phyloP scores from a whole-genome alignment of 192 early-diverging fungal species.

The Anaeromyces robustus region DNA sequence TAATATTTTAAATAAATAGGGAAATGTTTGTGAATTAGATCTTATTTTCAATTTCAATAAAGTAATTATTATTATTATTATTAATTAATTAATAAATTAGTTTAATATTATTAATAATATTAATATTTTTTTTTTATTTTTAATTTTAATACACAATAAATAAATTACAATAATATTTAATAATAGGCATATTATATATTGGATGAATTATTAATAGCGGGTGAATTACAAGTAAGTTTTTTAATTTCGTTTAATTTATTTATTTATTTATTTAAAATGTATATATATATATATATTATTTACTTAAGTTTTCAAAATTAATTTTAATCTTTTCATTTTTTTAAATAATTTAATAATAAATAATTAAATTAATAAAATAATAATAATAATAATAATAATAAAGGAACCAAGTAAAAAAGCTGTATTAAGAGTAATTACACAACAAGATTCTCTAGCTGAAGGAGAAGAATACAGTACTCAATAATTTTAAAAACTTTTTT shows the following conservation, averaged over 20 bases:
- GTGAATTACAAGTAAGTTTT: conserved; percentile 55
- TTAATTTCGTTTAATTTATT: too few species aligned
- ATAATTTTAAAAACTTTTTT: neutral
- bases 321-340: too few species aligned
- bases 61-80: conserved; percentile 5
- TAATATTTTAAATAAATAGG: neutral
- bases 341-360: too few species aligned
- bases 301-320: too few species aligned
- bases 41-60: conserved; percentile 72
- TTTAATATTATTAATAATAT: neutral
- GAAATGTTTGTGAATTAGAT: neutral
- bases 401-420: conserved; percentile 74
- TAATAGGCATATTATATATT: conserved; percentile 62
- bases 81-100: neutral
- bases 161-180: too few species aligned
- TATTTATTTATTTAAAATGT: too few species aligned
- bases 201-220: conserved; percentile 76
- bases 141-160: too few species aligned
- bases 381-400: neutral
- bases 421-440: conserved; percentile 47
- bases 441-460: conserved; percentile 60
- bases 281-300: too few species aligned
- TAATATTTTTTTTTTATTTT: neutral
- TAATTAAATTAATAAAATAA: too few species aligned
- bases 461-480: conserved; percentile 33